Evolutionary conservation across 1,284 basidiomycete genomes (phyloP).

Genomic region (Austroboletus niveus): DNA sequence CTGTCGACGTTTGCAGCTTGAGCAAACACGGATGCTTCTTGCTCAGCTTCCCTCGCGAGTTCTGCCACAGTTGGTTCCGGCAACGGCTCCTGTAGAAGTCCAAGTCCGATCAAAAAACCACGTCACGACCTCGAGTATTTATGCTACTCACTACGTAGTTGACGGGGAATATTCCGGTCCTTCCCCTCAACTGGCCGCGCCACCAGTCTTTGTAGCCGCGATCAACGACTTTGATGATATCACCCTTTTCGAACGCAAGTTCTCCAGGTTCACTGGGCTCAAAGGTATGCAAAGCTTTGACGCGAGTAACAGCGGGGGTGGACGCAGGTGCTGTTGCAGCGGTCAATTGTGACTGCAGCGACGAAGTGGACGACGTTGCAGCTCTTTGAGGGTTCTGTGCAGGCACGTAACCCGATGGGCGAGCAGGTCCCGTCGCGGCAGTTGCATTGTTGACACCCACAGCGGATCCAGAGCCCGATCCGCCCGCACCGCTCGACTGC

Average conservation of each 20-base stretch:
- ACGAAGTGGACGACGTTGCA: conserved; percentile 26
- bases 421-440: conserved; percentile 28
- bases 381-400: conserved; percentile 33
- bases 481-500: conserved; percentile 42
- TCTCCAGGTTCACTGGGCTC: conserved; percentile 89
- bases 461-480: conserved; percentile 28
- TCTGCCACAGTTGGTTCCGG: conserved; percentile 84
- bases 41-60: conserved; percentile 81
- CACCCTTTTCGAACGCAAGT: conserved; percentile 89
- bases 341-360: conserved; percentile 19
- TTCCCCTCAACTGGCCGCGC: conserved; percentile 89
- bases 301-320: conserved; percentile 67
- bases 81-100: conserved; percentile 66
- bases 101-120: conserved; percentile 2
- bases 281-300: conserved; percentile 90
- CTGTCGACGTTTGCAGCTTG: conserved; percentile 88
- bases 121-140: neutral
- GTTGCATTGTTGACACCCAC: conserved; percentile 3
- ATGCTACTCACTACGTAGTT: conserved; percentile 82
- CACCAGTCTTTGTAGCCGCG: conserved; percentile 98
- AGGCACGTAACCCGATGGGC: conserved; percentile 48
- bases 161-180: conserved; percentile 97
- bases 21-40: conserved; percentile 84
- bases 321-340: conserved; percentile 19
- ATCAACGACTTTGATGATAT: conserved; percentile 95